These are phyloP conservation scores for Mimosa pudica DNA, from an alignment of 306 rosid species.

Conservation along the genomic window DNA sequence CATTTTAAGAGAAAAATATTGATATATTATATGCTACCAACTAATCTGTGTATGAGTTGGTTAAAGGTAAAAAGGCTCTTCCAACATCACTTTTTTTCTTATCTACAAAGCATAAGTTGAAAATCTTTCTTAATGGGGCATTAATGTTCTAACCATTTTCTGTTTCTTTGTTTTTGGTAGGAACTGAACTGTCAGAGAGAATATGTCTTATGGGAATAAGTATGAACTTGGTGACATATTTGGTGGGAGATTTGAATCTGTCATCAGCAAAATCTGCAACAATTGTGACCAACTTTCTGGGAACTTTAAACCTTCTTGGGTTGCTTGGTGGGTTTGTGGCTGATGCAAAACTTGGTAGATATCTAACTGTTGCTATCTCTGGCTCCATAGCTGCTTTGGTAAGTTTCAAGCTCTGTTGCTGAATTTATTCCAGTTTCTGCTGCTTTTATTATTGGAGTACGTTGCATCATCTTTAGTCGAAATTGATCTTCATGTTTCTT, in stretches of 20 bases:
- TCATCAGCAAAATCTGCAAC: conserved; percentile 81
- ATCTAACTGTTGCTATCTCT: conserved; percentile 59
- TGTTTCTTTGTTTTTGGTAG: conserved; percentile 45
- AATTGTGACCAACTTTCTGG: conserved; percentile 84
- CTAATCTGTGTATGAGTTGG: neutral
- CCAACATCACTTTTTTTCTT: neutral
- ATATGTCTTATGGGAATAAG: conserved; percentile 84
- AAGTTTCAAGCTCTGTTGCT: conserved; percentile 32
- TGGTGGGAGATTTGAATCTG: conserved; percentile 68
- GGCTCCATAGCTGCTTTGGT: conserved; percentile 69
- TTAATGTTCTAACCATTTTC: neutral
- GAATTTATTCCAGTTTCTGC: neutral
- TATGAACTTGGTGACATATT: conserved; percentile 91
- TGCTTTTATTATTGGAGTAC: too few relatives aligned
- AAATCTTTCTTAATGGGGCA: neutral
- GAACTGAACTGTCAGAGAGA: conserved; percentile 87
- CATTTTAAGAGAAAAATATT: neutral
- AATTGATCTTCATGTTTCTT: too few relatives aligned
- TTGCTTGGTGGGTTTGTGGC: conserved; percentile 91
- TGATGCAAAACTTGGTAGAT: conserved; percentile 88
- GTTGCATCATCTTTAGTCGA: too few relatives aligned
- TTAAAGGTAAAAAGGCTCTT: neutral
- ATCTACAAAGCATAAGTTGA: neutral
- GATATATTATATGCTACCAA: neutral
- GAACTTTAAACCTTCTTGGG: conserved; percentile 89